A percentile compares a stretch with the other conserved stretches of the same genome.
Conservation (phyloP, 73 alveolate species). For the Breviolum minutum region DNA sequence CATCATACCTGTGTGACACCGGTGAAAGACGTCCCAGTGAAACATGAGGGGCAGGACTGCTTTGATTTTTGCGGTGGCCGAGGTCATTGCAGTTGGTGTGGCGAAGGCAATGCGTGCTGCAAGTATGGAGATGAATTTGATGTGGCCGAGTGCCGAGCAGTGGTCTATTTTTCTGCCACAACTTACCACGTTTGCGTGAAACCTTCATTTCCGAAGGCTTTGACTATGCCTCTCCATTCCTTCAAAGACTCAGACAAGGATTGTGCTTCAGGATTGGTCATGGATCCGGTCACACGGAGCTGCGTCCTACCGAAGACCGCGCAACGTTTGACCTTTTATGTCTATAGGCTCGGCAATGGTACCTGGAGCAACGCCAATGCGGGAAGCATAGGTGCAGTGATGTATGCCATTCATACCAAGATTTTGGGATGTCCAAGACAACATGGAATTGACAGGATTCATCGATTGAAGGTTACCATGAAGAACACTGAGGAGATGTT, state of each 20-base stretch:
- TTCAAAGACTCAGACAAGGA: neutral
- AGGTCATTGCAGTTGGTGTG: slow-evolving; percentile 77
- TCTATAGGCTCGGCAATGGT: slow-evolving; percentile 64
- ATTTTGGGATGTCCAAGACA: slow-evolving; percentile 61
- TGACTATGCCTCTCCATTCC: slow-evolving; percentile 25
- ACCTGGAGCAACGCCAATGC: slow-evolving; percentile 45
- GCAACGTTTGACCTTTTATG: slow-evolving; percentile 19
- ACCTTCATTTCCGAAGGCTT: slow-evolving; percentile 25
- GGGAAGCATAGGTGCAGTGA: slow-evolving; percentile 61
- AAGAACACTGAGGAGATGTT: slow-evolving; percentile 21
- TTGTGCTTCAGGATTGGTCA: slow-evolving; percentile 1
- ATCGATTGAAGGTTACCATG: slow-evolving; percentile 55
- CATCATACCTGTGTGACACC: slow-evolving; percentile 87
- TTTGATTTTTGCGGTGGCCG: slow-evolving; percentile 38
- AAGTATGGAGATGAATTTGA: slow-evolving; percentile 49
- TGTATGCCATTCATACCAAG: slow-evolving; percentile 45
- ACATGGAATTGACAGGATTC: slow-evolving; percentile 47
- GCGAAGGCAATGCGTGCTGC: slow-evolving; percentile 85
- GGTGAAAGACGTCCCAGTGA: slow-evolving; percentile 38
- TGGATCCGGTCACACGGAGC: neutral
- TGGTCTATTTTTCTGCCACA: slow-evolving; percentile 24
- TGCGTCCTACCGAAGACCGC: slow-evolving; percentile 1
- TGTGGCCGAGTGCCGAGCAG: slow-evolving; percentile 61
- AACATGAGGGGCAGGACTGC: slow-evolving; percentile 93
- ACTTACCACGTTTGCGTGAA: slow-evolving; percentile 84